Evolutionary conservation across 192 early-diverging fungal species (phyloP).

Genomic region (Backusella parvicylindrica): DNA sequence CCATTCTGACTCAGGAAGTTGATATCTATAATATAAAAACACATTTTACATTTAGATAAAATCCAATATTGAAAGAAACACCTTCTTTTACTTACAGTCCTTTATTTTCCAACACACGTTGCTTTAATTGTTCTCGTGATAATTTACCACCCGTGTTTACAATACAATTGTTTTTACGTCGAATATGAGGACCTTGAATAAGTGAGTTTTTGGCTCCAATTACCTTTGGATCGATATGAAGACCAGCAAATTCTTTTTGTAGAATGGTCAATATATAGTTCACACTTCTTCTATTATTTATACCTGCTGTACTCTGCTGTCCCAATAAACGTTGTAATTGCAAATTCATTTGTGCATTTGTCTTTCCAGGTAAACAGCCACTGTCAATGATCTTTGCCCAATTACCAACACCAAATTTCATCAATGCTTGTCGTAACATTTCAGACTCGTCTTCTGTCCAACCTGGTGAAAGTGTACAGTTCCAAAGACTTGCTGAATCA

Average conservation of each 20-base stretch:
- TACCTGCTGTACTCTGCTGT: slow-evolving; percentile 92
- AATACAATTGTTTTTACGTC: slow-evolving; percentile 92
- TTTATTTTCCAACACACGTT: slow-evolving; percentile 67
- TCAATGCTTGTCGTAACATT: slow-evolving; percentile 76
- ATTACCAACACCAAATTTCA: slow-evolving; percentile 91
- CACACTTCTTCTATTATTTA: no score
- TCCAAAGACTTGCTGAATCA: slow-evolving; percentile 93
- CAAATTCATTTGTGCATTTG: slow-evolving; percentile 96
- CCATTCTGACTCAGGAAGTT: slow-evolving; percentile 70
- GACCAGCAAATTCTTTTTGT: slow-evolving; percentile 85
- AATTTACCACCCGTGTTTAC: slow-evolving; percentile 80
- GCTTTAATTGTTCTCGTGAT: slow-evolving; percentile 70
- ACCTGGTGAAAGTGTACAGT: slow-evolving; percentile 89
- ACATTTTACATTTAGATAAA: background rate
- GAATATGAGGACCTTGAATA: slow-evolving; percentile 79
- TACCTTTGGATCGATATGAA: slow-evolving; percentile 85
- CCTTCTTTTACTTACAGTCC: slow-evolving; percentile 50
- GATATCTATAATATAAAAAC: slow-evolving; percentile 46
- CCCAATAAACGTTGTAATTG: slow-evolving; percentile 93
- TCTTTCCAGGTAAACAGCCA: slow-evolving; percentile 88
- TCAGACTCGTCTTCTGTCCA: slow-evolving; percentile 88
- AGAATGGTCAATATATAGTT: no score
- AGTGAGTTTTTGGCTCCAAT: slow-evolving; percentile 86
- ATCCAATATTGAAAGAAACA: background rate
- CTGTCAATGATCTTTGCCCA: slow-evolving; percentile 95